These are phyloP conservation scores for Buddleja alternifolia DNA, from an alignment of 257 asterid genomes.

Conservation along the genomic window DNA sequence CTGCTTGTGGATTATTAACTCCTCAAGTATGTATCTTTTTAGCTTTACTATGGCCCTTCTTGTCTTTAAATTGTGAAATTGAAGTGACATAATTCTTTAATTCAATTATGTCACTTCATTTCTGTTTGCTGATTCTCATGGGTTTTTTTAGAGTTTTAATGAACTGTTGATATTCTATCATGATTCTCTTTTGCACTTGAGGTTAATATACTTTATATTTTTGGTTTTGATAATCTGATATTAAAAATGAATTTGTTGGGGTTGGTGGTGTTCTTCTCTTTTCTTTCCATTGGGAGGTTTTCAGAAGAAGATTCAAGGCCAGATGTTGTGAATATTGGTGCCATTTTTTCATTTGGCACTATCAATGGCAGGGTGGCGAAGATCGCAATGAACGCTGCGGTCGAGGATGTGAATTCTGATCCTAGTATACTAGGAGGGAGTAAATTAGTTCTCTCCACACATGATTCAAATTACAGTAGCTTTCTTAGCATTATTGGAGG, in stretches of 20 bases:
- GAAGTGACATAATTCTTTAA: too few species aligned
- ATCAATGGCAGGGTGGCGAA: constrained; percentile 66
- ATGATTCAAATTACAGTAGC: constrained; percentile 72
- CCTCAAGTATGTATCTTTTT: constrained; percentile 29
- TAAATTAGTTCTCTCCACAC: constrained; percentile 50
- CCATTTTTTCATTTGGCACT: constrained; percentile 63
- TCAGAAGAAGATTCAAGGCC: constrained; percentile 35
- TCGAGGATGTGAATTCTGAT: constrained; percentile 73
- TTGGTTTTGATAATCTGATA: background rate
- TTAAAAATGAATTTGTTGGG: constrained; percentile 35
- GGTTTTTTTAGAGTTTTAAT: too few species aligned
- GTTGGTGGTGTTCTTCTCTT: constrained; percentile 31
- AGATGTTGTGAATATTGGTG: constrained; percentile 60
- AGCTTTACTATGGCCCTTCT: too few species aligned
- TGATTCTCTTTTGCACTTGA: constrained; percentile 17
- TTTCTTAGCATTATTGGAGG: constrained; percentile 82
- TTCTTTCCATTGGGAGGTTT: constrained; percentile 32
- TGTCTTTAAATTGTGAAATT: too few species aligned
- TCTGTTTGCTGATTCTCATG: too few species aligned
- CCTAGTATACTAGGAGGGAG: constrained; percentile 59
- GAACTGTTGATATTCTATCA: constrained; percentile 1
- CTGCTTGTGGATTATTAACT: background rate
- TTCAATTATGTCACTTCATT: too few species aligned
- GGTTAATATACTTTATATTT: too few species aligned
- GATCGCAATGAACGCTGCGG: constrained; percentile 84